Evolutionary conservation across 2,329 filamentous ascomycete species (phyloP).

Genomic region (Cordyceps cateniannulata): DNA sequence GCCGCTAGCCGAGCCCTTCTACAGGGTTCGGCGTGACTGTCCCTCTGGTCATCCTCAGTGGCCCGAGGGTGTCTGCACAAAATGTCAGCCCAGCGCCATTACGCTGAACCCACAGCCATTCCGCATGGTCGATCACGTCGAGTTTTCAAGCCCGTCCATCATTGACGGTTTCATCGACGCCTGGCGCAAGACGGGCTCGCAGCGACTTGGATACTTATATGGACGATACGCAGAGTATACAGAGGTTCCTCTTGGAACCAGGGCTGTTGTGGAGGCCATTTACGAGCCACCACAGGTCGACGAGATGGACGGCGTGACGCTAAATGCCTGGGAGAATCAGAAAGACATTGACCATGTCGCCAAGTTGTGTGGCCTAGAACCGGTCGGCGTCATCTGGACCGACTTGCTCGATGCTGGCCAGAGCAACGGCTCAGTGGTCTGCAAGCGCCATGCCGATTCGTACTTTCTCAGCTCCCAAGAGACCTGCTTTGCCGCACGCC

Average conservation of each 20-base stretch:
- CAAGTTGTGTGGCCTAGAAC: conserved; percentile 74
- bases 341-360: conserved; percentile 75
- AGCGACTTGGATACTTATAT: conserved; percentile 86
- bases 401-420: conserved; percentile 78
- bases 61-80: conserved; percentile 95
- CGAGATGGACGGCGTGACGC: conserved; percentile 80
- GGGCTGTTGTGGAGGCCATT: conserved; percentile 93
- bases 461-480: conserved; percentile 92
- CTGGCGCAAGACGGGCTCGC: conserved; percentile 79
- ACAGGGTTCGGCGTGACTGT: conserved; percentile 80
- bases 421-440: conserved; percentile 80
- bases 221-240: conserved; percentile 86
- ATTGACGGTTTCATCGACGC: conserved; percentile 88
- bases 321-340: conserved; percentile 81
- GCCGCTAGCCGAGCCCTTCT: conserved; percentile 87
- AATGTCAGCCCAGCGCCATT: conserved; percentile 96
- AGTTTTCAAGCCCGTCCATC: conserved; percentile 78
- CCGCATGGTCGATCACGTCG: conserved; percentile 97
- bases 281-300: conserved; percentile 92
- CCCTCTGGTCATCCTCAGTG: conserved; percentile 89
- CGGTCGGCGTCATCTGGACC: conserved; percentile 90
- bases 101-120: conserved; percentile 89
- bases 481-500: conserved; percentile 77
- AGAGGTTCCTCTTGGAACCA: conserved; percentile 87
- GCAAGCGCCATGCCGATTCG: conserved; percentile 92